Evolutionary conservation across 2,329 filamentous ascomycete genomes (phyloP), one percentile per base, ranked within the genome.

Genomic region (Fusarium penzigii): DNA sequence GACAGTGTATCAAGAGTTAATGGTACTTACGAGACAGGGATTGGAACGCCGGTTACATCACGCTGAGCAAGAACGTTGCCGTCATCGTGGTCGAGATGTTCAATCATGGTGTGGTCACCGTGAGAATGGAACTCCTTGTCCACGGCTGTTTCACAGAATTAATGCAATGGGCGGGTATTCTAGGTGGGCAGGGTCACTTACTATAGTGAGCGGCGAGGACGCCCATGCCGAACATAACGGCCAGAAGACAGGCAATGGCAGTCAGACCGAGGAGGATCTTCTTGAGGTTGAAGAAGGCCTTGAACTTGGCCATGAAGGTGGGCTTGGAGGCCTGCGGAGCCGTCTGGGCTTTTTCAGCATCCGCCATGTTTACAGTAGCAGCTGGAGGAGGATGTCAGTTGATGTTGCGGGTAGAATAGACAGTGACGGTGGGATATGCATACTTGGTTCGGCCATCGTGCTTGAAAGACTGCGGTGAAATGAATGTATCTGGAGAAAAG

Each of bases 1-100:
- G n/a, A 9, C 2, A 34, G 13, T 29, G 7, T 25, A 9, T 36
- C 16, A 10, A 32, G 47, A 29, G 6, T 5, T 46, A 17, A 6
- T 4, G 14, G 13, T 10, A 59, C 71, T 65, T 60, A 74, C 71
- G 70, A 70, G 54, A 72, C 63, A 2, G 71, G 69, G 20, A 61
- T 67, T 49, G 66, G 55, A 17, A 39, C 59, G 25, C 44, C 46
- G 12, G 11, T 49, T 16, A 58, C 52, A 9, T 55, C 44, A 32
- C 62, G 63, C 41, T 52, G 56, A 46, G 56, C 46, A 14, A 59
- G 29, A 7, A 16, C 42, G 39, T 53, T 45, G 11, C 17, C 36
- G 7, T 29, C 29, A 13, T 40, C 38, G 38, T 17, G 20, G 5
- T 13, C 45, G 29, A 11, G 25, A 6, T 29, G 7, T 17, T 52